Conservation (phyloP, 2,329 filamentous ascomycete genomes). For the Cladophialophora carrionii region DNA sequence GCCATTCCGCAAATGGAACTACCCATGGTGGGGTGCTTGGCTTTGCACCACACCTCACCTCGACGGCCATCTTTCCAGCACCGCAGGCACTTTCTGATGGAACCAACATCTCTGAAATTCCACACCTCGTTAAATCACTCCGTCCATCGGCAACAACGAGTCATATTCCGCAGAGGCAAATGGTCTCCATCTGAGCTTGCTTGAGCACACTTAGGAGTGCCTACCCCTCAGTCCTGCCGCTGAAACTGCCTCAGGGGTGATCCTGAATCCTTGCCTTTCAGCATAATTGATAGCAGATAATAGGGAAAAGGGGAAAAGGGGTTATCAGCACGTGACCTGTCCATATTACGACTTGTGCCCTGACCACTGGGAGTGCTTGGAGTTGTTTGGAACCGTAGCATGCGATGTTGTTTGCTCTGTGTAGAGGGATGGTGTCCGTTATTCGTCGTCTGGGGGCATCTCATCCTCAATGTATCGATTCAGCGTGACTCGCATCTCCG, state of each 20-base stretch:
- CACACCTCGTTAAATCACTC: neutral
- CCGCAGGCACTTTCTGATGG: neutral
- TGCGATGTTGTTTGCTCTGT: neutral
- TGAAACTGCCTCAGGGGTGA: constrained; percentile 33
- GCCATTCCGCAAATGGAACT: constrained; percentile 29
- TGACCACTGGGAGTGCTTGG: neutral
- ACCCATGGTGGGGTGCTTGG: constrained; percentile 38
- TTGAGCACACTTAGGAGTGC: neutral
- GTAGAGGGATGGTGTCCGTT: constrained; percentile 41
- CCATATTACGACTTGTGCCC: neutral
- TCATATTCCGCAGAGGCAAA: neutral
- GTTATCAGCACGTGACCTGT: constrained; percentile 7
- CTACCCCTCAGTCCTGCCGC: constrained; percentile 11
- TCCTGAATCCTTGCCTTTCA: constrained; percentile 16
- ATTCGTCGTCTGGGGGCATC: constrained; percentile 94
- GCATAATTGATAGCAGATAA: constrained; percentile 8
- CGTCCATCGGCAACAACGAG: neutral
- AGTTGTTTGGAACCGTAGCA: neutral
- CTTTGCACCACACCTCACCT: constrained; percentile 31
- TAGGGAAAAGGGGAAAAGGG: constrained; percentile 7
- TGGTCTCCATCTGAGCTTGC: neutral
- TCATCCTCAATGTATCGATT: constrained; percentile 97
- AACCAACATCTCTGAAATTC: constrained; percentile 16
- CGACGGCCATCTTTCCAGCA: constrained; percentile 15
- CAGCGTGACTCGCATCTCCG: constrained; percentile 92